Base-by-base conservation (phyloP, 2,329 filamentous ascomycete genomes). In the Pseudofabraea citricarpa region DNA sequence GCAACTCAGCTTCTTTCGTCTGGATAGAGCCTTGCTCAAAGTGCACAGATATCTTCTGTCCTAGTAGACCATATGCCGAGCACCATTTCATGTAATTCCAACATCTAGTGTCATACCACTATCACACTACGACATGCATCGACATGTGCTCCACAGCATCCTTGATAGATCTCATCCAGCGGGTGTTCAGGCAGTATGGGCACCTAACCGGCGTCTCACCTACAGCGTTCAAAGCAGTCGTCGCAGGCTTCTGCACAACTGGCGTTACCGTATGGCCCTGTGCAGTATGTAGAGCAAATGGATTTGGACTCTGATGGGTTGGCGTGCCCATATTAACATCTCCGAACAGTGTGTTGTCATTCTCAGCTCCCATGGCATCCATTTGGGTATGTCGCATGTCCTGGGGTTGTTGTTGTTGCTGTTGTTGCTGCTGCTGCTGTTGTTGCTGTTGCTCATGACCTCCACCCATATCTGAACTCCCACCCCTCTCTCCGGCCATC, bases 121-220 rank as follows among this genome's bases (percentile, higher is more conserved):
- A 31, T 50, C 37, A 55, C 31, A 60, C 56, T 10, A 58, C 55
- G 44, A 61, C 58, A 48, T 61, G 58, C 58, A 61, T 60, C 47
- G 55, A 58, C 57, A 61, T 59, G 46, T 61, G 58, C 36, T 61
- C 56, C 3, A 61, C 58, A 18, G 58, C 58, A 48, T 61, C 58
- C 43, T 57, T 57, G 18, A 61, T 58, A 42, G 49, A 58, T 27
- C 50, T 52, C 52, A 61, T 53, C 57, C 56, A 60, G 27, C 58
- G 45, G 44, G 54, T 51, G 45, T 61, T 61, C 16, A 58, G 50
- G 46, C 58, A 61, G 45, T 58, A 61, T 13, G 58, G 58, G 46
- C 58, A 61, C 29, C 54, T 53, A 3, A 60, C 52, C 2, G 56
- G 57, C 35, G 47, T 45, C 20, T 61, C 58, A 2, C 51, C 49